phyloP scores from a whole-genome alignment of 768 basidiomycete species.

The Phylloporus sp. region DNA sequence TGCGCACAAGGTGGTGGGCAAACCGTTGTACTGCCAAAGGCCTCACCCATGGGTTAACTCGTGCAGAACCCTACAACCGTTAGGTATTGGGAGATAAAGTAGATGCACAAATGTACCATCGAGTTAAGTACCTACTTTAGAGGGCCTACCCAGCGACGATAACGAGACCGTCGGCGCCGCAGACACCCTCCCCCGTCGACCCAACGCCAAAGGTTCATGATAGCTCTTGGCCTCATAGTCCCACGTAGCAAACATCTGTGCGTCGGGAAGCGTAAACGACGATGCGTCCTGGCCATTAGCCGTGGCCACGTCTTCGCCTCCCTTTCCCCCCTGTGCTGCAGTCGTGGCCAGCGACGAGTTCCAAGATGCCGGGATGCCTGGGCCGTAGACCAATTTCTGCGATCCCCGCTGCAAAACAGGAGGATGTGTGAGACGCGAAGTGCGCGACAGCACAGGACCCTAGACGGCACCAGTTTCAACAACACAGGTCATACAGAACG shows the following conservation, averaged over 20 bases:
- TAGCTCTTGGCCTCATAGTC: conserved; percentile 43
- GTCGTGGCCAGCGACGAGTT: conserved; percentile 32
- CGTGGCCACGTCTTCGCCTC: conserved; percentile 19
- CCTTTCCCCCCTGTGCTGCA: conserved; percentile 18
- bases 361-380: conserved; percentile 42
- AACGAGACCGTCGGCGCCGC: conserved; percentile 17
- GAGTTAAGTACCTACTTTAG: conserved; percentile 19
- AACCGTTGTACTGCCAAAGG: too few relatives aligned
- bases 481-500: neutral
- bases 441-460: conserved; percentile 55
- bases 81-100: neutral
- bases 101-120: neutral
- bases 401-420: conserved; percentile 51
- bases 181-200: conserved; percentile 27
- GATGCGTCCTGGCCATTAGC: conserved; percentile 23
- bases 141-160: conserved; percentile 18
- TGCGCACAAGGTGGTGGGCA: too few relatives aligned
- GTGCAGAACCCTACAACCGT: too few relatives aligned
- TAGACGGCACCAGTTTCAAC: conserved; percentile 26
- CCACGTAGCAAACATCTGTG: conserved; percentile 50
- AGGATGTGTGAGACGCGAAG: conserved; percentile 63
- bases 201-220: conserved; percentile 33
- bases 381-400: conserved; percentile 40
- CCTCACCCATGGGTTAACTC: too few relatives aligned
- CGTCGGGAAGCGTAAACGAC: conserved; percentile 40